Percentiles rank a stretch among this genome's conserved stretches.
These are phyloP conservation scores for Fremontodendron californicum DNA, from an alignment of 345 rosid genomes.

Conservation along the genomic window DNA sequence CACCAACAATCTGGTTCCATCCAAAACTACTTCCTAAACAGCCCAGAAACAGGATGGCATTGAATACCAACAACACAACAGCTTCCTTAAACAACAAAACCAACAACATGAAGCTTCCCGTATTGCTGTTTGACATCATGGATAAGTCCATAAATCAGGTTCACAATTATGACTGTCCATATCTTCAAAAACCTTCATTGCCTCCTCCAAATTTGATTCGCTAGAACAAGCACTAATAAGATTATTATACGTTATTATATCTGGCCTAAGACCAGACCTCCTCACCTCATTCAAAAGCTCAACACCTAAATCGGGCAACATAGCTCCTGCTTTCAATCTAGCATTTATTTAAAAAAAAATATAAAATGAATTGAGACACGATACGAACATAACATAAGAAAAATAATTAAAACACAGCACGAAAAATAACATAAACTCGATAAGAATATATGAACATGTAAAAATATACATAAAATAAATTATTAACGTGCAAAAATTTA, in stretches of 20 bases:
- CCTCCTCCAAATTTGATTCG: conserved; percentile 71
- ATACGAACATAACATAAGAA: too few species aligned
- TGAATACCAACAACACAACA: not conserved
- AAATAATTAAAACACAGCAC: too few species aligned
- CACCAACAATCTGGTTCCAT: not conserved
- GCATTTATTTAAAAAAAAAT: conserved; percentile 85
- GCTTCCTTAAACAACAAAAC: conserved; percentile 4
- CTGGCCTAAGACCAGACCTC: conserved; percentile 74
- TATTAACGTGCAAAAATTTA: too few species aligned
- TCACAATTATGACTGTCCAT: conserved; percentile 72
- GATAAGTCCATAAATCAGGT: conserved; percentile 98
- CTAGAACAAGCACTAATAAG: conserved; percentile 88
- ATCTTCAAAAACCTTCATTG: conserved; percentile 60
- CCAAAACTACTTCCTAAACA: not conserved
- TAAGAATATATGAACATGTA: too few species aligned
- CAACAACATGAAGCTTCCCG: conserved; percentile 57
- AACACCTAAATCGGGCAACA: conserved; percentile 54
- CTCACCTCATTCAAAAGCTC: conserved; percentile 75
- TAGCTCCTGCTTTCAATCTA: conserved; percentile 55
- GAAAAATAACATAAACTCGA: too few species aligned
- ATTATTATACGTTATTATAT: conserved; percentile 87
- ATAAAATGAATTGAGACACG: too few species aligned
- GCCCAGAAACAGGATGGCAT: conserved; percentile 8
- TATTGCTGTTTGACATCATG: conserved; percentile 90
- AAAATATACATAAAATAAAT: too few species aligned